Base-by-base conservation (phyloP, 1,139 yeast species). In the Pichia sp. region DNA sequence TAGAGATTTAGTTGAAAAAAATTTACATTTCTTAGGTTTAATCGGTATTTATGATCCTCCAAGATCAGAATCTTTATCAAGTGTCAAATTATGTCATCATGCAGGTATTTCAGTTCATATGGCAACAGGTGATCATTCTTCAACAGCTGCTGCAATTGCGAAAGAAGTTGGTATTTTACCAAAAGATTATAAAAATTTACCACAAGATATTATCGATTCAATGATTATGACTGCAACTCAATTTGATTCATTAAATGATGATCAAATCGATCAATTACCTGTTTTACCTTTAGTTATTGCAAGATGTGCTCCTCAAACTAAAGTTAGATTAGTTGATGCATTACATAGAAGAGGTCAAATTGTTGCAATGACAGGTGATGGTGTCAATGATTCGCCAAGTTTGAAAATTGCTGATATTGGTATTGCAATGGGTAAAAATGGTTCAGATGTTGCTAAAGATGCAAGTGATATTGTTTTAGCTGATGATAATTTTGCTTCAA, bases 281-380 rank as follows among this genome's bases (percentile, higher is more conserved):
- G 79, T 79, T 6, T 65, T 84, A 42, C 93, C 93, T 2, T 67
- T 82, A 42, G 94, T 84, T 26, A 78, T 84, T 64, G 93, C 93
- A 6, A 71, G 94, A 50, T 83, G 93, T 64, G 84, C 93, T 10
- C 94, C 94, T 4, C 84, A 80, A 58, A 83, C 91, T 26, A 84
- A 84, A 58, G 93, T 83, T 18, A 71, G 88, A 50, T 79, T 84
- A 83, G 82, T 84, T 55, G 89, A 83, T 31, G 91, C 93, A 0
- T 68, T 84, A 34, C 91, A 83, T 53, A 74, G 93, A 49, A 71
- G 89, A 47, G 61, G 68, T 17, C 77, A 76, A 49, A 80, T 77
- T 55, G 77, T 81, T 50, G 93, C 91, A 26, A 84, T 83, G 93
- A 83, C 94, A 31, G 94, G 93, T 52, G 93, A 83, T 60, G 93